Evolutionary conservation across 345 rosid species (phyloP).

Genomic region (Citrus glauca): DNA sequence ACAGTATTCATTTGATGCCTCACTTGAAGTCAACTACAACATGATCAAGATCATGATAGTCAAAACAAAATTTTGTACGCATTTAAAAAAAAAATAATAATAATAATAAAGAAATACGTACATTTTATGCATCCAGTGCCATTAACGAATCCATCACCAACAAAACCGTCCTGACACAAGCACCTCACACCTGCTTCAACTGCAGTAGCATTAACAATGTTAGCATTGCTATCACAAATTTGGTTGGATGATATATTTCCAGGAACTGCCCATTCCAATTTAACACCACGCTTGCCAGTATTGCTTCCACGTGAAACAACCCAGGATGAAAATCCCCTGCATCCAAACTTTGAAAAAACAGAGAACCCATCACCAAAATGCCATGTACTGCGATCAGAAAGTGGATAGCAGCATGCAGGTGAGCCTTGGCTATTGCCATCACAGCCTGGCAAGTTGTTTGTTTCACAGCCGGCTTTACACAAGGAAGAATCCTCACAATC

Average conservation of each 20-base stretch:
- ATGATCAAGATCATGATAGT: no score
- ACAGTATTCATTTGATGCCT: neutral
- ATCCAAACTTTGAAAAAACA: slow-evolving; percentile 63
- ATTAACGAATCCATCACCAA: slow-evolving; percentile 62
- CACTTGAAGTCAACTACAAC: no score
- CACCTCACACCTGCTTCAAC: slow-evolving; percentile 62
- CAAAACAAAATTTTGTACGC: no score
- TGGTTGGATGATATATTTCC: slow-evolving; percentile 33
- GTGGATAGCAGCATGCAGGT: slow-evolving; percentile 75
- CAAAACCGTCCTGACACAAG: slow-evolving; percentile 60
- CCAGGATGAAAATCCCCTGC: slow-evolving; percentile 85
- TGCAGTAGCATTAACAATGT: slow-evolving; percentile 55
- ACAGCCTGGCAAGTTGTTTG: slow-evolving; percentile 55
- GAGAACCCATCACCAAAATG: slow-evolving; percentile 56
- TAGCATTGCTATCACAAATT: slow-evolving; percentile 45
- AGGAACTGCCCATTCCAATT: slow-evolving; percentile 82
- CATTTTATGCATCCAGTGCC: slow-evolving; percentile 73
- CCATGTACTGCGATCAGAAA: slow-evolving; percentile 72
- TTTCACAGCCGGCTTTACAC: slow-evolving; percentile 69
- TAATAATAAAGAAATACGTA: slow-evolving; percentile 24
- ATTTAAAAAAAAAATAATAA: neutral
- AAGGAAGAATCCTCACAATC: slow-evolving; percentile 85
- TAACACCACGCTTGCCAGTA: slow-evolving; percentile 65
- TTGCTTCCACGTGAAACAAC: slow-evolving; percentile 52
- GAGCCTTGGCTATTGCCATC: slow-evolving; percentile 47